Conservation (phyloP, 139 green algal species). For the Chlorella ohadii region DNA sequence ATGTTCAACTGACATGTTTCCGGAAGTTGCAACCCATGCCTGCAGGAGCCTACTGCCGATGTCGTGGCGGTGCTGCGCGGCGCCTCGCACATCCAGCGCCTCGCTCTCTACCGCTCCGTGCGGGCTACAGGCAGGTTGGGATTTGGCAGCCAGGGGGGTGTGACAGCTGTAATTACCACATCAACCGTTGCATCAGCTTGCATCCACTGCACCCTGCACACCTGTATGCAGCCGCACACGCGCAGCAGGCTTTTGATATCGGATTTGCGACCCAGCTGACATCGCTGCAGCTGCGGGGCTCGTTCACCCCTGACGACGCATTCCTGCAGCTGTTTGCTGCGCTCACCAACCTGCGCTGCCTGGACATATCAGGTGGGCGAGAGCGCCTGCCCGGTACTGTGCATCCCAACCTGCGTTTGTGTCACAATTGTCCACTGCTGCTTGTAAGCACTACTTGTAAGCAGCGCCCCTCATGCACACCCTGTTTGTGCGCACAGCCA, state of each 20-base stretch:
- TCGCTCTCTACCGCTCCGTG: background rate
- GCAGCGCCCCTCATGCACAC: background rate
- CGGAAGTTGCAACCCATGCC: too few relatives aligned
- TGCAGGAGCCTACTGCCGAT: slow-evolving; percentile 1
- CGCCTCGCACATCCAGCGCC: background rate
- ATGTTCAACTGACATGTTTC: too few relatives aligned
- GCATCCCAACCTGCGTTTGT: too few relatives aligned
- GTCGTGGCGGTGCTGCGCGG: background rate
- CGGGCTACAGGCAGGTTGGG: background rate
- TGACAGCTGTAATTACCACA: too few relatives aligned
- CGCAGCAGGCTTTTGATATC: slow-evolving; percentile 9
- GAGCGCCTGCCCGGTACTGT: too few relatives aligned
- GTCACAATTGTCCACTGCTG: background rate
- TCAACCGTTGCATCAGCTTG: background rate
- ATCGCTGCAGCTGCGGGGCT: background rate
- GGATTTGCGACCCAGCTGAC: slow-evolving; percentile 11
- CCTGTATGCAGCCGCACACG: background rate
- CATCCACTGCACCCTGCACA: background rate
- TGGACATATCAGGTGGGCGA: slow-evolving; percentile 1
- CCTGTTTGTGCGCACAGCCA: background rate
- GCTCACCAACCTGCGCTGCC: background rate
- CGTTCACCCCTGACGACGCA: slow-evolving; percentile 1
- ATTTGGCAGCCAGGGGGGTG: too few relatives aligned
- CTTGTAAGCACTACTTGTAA: too few relatives aligned
- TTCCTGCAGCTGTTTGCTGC: background rate